Evolutionary conservation across 2,329 filamentous ascomycete species (phyloP), one percentile per base, ranked within the genome.

Genomic region (Beauveria australis): DNA sequence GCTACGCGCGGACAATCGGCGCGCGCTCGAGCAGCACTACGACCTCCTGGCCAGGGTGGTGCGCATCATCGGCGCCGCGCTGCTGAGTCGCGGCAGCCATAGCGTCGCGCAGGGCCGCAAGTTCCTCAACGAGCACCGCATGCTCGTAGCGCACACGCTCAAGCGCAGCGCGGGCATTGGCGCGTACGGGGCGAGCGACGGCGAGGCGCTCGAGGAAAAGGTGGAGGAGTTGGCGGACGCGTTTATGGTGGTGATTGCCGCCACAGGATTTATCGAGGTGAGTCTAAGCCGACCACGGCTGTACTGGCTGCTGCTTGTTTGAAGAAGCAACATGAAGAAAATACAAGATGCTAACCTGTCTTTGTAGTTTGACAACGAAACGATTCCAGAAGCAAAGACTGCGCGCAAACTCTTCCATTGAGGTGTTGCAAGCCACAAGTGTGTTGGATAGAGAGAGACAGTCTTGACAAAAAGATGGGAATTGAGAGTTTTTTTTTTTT

Each of bases 241-340:
- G 52, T 90, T 94, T 69, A 88, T 93, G 74, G 80, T 94, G 59
- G 79, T 97, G 64, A 89, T 97, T 68, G 82, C 87, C 33, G 85
- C 91, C 43, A 95, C 91, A 10, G 87, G 85, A 48, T 97, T 96
- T 72, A 77, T 96, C 59, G 89, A 97, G 80, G 92, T 96, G 78
- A 75, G 43, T 47, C 28, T 47, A 10, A 10, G 5, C 30, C 10
- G 9, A 10, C 10, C 14, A 12, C 41, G 6, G 5, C 41, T 61
- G 9, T 55, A 58, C 48, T 2, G 60, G 14, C 26, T 28, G 28
- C 49, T 37, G 37, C 60, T 58, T 26, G 9, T 10, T 24, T 26
- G 18, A 16, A 30, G 6, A 37, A 16, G 28, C 9, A 16, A 40
- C 1, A 37, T 8, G n/a, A 33, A 40, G 1, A 12, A 6, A 3